These are phyloP conservation scores for Gossypium australe DNA, from an alignment of 345 rosid genomes.

Conservation along the genomic window DNA sequence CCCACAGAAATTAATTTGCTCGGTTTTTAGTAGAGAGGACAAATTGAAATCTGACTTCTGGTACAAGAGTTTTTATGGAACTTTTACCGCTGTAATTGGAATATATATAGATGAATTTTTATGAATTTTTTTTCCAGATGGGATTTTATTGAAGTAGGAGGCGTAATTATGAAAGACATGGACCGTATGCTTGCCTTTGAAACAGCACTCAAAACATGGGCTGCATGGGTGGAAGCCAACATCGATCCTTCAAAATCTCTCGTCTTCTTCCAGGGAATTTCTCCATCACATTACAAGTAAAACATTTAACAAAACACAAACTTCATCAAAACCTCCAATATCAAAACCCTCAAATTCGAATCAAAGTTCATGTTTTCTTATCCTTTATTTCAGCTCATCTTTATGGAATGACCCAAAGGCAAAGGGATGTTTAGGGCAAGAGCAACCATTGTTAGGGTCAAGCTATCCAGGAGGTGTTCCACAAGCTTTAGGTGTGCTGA, in stretches of 20 bases:
- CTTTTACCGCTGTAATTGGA: too few species aligned
- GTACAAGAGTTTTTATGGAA: too few species aligned
- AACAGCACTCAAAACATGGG: slow-evolving; percentile 75
- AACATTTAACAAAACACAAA: background rate
- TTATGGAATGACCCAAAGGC: slow-evolving; percentile 58
- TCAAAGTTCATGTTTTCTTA: background rate
- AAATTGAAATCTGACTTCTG: rapidly evolving
- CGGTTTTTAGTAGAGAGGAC: too few species aligned
- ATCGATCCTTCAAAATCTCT: slow-evolving; percentile 46
- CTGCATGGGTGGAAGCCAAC: slow-evolving; percentile 59
- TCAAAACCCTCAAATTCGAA: background rate
- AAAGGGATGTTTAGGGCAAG: slow-evolving; percentile 53
- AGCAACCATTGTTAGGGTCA: slow-evolving; percentile 10
- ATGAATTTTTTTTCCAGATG: slow-evolving; percentile 36
- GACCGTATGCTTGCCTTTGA: slow-evolving; percentile 68
- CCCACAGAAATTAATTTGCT: too few species aligned
- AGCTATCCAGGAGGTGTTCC: slow-evolving; percentile 62
- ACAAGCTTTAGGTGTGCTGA: slow-evolving; percentile 46
- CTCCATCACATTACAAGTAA: slow-evolving; percentile 83
- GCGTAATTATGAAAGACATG: slow-evolving; percentile 49
- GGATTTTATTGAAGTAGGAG: slow-evolving; percentile 57
- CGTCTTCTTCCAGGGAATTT: slow-evolving; percentile 80
- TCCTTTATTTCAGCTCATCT: slow-evolving; percentile 34
- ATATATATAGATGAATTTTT: background rate
- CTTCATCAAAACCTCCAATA: background rate